Percentiles rank a stretch among this genome's conserved stretches.
phyloP scores from a whole-genome alignment of 2,329 filamentous ascomycete genomes.

The Clonostachys sp. region DNA sequence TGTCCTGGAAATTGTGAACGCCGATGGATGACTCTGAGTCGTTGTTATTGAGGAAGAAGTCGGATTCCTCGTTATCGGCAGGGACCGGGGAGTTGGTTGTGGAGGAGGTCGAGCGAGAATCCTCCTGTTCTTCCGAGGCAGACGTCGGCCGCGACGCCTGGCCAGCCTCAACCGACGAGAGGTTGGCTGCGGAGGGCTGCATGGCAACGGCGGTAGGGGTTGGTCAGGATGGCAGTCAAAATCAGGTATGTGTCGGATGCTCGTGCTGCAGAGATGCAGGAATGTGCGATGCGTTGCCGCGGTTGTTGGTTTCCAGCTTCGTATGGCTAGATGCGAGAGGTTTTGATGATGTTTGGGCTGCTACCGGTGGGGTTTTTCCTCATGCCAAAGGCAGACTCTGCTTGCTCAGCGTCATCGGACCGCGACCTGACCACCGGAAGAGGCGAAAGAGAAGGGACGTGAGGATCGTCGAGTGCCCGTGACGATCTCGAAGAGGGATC shows the following conservation, averaged over 20 bases:
- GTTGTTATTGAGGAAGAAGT: constrained; percentile 85
- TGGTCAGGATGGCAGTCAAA: background rate
- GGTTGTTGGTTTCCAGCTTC: no score
- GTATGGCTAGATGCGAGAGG: no score
- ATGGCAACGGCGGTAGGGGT: constrained; percentile 4
- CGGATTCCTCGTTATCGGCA: constrained; percentile 84
- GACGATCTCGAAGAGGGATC: no score
- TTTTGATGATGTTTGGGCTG: no score
- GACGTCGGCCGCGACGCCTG: background rate
- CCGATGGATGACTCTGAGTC: constrained; percentile 92
- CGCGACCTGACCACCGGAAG: no score
- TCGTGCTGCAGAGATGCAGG: background rate
- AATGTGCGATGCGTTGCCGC: no score
- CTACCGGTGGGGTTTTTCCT: no score
- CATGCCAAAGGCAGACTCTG: no score
- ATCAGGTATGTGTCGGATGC: background rate
- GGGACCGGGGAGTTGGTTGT: constrained; percentile 72
- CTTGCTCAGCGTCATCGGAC: no score
- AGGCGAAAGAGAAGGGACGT: no score
- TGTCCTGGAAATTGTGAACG: constrained; percentile 71
- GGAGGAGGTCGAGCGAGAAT: constrained; percentile 57
- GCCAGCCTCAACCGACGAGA: no score
- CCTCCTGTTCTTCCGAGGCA: constrained; percentile 33
- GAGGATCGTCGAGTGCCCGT: no score
- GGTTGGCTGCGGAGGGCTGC: constrained; percentile 1